Percentiles rank a stretch among this genome's conserved stretches.
Evolutionary conservation across 2,329 filamentous ascomycete species (phyloP).

Genomic region (Pseudovirgaria hyperparasitica): DNA sequence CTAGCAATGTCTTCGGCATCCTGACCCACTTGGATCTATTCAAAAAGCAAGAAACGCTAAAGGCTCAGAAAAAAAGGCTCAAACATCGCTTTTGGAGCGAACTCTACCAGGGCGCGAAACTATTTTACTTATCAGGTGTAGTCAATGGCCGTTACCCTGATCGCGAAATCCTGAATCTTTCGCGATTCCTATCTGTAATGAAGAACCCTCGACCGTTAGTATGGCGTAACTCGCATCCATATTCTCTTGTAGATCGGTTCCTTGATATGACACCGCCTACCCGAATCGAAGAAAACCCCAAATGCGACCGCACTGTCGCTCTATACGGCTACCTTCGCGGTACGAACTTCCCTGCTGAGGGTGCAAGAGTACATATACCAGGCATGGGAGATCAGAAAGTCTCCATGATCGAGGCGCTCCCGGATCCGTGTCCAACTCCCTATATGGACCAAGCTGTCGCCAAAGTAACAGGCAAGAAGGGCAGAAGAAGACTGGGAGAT

Average conservation of each 20-base stretch:
- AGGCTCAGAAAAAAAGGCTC: constrained; percentile 87
- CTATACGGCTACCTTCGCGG: constrained; percentile 89
- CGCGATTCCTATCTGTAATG: constrained; percentile 93
- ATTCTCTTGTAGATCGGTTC: constrained; percentile 86
- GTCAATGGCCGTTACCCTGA: constrained; percentile 96
- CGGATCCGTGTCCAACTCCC: constrained; percentile 91
- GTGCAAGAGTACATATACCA: constrained; percentile 81
- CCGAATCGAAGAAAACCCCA: constrained; percentile 73
- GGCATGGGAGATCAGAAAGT: constrained; percentile 84
- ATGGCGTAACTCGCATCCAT: constrained; percentile 94
- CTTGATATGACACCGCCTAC: constrained; percentile 91
- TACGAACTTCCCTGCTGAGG: constrained; percentile 79
- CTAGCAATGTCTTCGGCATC: constrained; percentile 94
- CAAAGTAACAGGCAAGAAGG: constrained; percentile 72
- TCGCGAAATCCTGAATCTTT: constrained; percentile 89
- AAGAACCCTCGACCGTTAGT: constrained; percentile 95
- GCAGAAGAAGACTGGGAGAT: constrained; percentile 71
- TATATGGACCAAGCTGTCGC: constrained; percentile 77
- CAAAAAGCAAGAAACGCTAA: constrained; percentile 80
- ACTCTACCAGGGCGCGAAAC: constrained; percentile 87
- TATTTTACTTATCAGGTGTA: constrained; percentile 93
- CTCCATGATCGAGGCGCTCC: constrained; percentile 69
- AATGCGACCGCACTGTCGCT: constrained; percentile 82
- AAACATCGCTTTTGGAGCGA: constrained; percentile 97
- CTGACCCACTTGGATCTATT: constrained; percentile 94